Conservation (phyloP, 257 asterid species). For the Petunia secreta region DNA sequence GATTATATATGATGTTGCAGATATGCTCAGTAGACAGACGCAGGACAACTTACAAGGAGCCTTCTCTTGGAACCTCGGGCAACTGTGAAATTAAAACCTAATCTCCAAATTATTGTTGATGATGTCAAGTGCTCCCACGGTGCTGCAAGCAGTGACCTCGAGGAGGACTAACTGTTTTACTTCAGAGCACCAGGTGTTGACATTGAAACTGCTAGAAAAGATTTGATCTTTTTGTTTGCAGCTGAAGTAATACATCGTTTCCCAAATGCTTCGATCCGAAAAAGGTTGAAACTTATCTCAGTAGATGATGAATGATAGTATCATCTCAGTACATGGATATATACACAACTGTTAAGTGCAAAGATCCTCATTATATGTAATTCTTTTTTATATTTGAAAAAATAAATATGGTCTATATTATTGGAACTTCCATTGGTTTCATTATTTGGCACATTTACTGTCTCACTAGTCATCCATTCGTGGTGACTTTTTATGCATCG, state of each 20-base stretch:
- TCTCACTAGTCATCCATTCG: too few relatives aligned
- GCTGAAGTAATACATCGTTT: slow-evolving; percentile 75
- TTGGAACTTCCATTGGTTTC: too few relatives aligned
- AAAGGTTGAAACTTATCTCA: slow-evolving; percentile 60
- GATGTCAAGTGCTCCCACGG: slow-evolving; percentile 96
- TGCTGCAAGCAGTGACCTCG: slow-evolving; percentile 92
- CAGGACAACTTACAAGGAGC: slow-evolving; percentile 91
- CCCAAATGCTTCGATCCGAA: slow-evolving; percentile 54
- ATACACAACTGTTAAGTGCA: neutral
- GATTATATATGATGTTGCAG: slow-evolving; percentile 42
- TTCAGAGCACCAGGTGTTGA: slow-evolving; percentile 89
- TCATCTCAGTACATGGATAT: neutral
- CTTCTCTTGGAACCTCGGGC: slow-evolving; percentile 88
- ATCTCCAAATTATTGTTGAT: slow-evolving; percentile 92
- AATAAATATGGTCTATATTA: too few relatives aligned
- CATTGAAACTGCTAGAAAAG: slow-evolving; percentile 68
- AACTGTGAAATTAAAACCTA: slow-evolving; percentile 84
- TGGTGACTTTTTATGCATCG: too few relatives aligned
- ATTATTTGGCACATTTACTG: neutral
- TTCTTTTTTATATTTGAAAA: neutral
- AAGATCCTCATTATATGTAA: neutral
- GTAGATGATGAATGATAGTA: neutral
- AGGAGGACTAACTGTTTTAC: slow-evolving; percentile 80
- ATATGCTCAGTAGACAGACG: slow-evolving; percentile 94
- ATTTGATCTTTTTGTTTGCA: slow-evolving; percentile 82